Conservation (phyloP, 352 stramenopile genomes). For the Globisporangium spiculum region DNA sequence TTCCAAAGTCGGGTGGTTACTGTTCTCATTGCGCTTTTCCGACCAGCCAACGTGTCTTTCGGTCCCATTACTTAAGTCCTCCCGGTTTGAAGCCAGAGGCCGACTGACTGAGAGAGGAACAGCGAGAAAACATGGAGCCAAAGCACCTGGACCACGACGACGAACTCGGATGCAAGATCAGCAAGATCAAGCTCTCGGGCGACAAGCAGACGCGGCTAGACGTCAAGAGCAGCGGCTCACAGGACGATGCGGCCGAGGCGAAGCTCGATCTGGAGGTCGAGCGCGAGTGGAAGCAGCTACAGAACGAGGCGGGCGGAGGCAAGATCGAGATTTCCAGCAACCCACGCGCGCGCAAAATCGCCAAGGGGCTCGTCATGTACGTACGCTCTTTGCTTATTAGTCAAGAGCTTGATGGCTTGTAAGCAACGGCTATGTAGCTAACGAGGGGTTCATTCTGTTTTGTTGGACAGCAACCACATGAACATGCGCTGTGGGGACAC, state of each 20-base stretch:
- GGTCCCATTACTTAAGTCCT: neutral
- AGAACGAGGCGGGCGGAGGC: slow-evolving; percentile 43
- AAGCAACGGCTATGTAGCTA: neutral
- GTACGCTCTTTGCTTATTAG: neutral
- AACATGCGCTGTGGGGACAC: slow-evolving; percentile 85
- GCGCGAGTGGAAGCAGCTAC: slow-evolving; percentile 78
- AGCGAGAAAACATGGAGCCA: slow-evolving; percentile 45
- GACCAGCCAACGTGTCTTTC: neutral
- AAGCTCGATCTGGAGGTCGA: slow-evolving; percentile 84
- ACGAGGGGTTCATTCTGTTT: neutral
- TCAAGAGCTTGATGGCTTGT: neutral
- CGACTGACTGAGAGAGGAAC: neutral
- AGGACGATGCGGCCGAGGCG: slow-evolving; percentile 52
- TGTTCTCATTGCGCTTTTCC: neutral
- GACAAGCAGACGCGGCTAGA: slow-evolving; percentile 48
- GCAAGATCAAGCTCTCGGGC: slow-evolving; percentile 53
- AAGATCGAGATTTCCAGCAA: slow-evolving; percentile 77
- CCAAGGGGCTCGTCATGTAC: slow-evolving; percentile 74
- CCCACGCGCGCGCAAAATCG: slow-evolving; percentile 61
- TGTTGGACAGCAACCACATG: slow-evolving; percentile 73
- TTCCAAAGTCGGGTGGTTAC: neutral
- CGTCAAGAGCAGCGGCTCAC: slow-evolving; percentile 30
- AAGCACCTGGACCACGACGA: slow-evolving; percentile 58
- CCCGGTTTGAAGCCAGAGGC: too few species aligned
- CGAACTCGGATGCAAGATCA: slow-evolving; percentile 64